Conservation (phyloP, 257 asterid genomes). For the Gynochthodes officinalis region DNA sequence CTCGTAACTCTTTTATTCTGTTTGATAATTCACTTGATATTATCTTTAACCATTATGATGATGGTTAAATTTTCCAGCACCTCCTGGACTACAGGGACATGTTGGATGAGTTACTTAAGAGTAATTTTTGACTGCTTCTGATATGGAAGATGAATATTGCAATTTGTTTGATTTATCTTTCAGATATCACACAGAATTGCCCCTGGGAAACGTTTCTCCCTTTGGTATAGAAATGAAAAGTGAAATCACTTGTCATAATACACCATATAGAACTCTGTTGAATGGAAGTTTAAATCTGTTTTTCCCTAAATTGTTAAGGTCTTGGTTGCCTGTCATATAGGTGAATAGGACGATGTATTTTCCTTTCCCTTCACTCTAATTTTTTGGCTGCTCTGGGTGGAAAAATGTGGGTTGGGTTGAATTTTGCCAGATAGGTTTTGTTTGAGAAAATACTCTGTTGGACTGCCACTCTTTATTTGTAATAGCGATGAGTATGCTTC, state of each 20-base stretch:
- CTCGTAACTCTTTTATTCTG: conserved; percentile 24
- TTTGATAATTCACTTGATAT: conserved; percentile 18
- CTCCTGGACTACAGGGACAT: background rate
- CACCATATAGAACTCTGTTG: background rate
- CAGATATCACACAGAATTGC: too few species aligned
- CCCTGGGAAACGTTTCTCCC: background rate
- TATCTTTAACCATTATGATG: conserved; percentile 12
- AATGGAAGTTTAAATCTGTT: background rate
- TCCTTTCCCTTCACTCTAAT: background rate
- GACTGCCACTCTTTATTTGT: too few species aligned
- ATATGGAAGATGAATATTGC: background rate
- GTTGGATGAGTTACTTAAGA: conserved; percentile 4
- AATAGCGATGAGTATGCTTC: too few species aligned
- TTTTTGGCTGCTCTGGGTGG: background rate
- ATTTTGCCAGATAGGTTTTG: too few species aligned
- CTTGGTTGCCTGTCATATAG: background rate
- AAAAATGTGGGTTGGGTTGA: background rate
- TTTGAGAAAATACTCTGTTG: too few species aligned
- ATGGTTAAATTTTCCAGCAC: conserved; percentile 17
- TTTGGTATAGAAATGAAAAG: background rate
- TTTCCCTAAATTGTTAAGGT: background rate
- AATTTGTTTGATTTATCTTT: background rate
- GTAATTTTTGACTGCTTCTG: background rate
- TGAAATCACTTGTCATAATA: background rate
- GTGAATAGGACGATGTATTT: background rate